Evolutionary conservation across 805 yeast genomes (phyloP), one percentile per base, ranked within the genome.

Genomic region (Candida morakotiae): DNA sequence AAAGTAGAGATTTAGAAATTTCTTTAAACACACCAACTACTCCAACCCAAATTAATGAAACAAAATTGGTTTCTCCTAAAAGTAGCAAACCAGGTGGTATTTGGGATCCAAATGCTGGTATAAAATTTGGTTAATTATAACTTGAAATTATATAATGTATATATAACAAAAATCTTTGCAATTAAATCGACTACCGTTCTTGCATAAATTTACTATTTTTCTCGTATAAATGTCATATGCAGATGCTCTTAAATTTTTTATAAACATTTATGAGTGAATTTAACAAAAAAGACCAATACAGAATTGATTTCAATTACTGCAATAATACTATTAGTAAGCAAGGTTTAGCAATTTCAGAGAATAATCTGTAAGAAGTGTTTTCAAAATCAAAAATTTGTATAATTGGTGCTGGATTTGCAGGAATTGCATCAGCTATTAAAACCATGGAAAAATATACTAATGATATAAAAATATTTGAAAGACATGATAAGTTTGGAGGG

Each of bases 1-100:
- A 77, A 43, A 83, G 77, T 2, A 58, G 77, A 16, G 73, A 69
- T 17, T 55, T 79, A 11, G 82, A 78, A 44, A 31, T 35, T 25
- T 29, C 33, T 10, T 22, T 31, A 3, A 32, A 33, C 18, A 20
- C 35, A 13, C 4, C 22, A 16, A 23, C 15, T 15, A 20, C 25
- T 2, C 21, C 13, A 18, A 3, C 37, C 7, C 9, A 15, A 10
- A 3, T n/a, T 16, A 13, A 7, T 15, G 30, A 26, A 14, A 3
- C 25, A 13, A 6, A 14, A 13, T 2, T 37, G 13, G 29, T 31
- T 6, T 37, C 40, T 2, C 40, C 40, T 6, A 30, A 37, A 31
- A 25, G 40, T 18, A 37, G 22, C 16, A 31, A 24, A 28, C 33
- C 41, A 9, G 31, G 34, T 15, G 40, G 43, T 13, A 11, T 37